Percentiles rank a stretch among this genome's conserved stretches.
These are phyloP conservation scores for Onygena corvina DNA, from an alignment of 2,329 filamentous ascomycete species.

Conservation along the genomic window DNA sequence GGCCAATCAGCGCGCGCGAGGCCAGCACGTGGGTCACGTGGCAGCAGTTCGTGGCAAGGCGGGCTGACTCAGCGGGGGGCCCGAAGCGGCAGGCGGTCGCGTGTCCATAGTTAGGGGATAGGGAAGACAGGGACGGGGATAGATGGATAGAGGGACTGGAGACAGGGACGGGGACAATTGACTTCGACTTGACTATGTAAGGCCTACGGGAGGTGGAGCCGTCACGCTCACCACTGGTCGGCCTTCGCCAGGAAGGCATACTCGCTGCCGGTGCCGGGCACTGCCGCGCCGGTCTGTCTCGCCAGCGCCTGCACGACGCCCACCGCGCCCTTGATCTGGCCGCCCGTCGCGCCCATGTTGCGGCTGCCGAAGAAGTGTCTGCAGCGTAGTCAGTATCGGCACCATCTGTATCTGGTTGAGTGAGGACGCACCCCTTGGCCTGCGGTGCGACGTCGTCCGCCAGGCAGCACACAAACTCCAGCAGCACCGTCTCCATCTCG, in stretches of 20 bases:
- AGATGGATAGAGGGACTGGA: neutral
- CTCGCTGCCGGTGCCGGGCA: constrained; percentile 11
- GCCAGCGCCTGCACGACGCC: constrained; percentile 18
- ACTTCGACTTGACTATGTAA: neutral
- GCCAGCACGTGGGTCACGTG: constrained; percentile 2
- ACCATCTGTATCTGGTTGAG: too few species aligned
- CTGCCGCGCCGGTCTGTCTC: constrained; percentile 11
- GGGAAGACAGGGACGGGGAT: neutral
- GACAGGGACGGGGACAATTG: neutral
- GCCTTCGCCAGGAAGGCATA: constrained; percentile 16
- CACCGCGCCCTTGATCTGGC: constrained; percentile 16
- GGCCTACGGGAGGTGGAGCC: neutral
- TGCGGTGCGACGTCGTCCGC: constrained; percentile 21
- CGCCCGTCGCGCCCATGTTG: constrained; percentile 19
- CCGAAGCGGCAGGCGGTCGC: neutral
- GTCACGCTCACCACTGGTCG: constrained; percentile 10
- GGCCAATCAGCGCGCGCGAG: neutral
- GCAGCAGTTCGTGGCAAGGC: neutral
- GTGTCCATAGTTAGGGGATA: neutral
- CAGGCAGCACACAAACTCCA: constrained; percentile 24
- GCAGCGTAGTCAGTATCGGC: neutral
- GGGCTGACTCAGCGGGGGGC: neutral
- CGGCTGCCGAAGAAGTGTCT: constrained; percentile 22
- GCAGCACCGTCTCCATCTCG: constrained; percentile 19
- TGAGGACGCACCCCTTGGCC: constrained; percentile 20